Conservation (phyloP, 306 rosid genomes). For the Senna siamea region DNA sequence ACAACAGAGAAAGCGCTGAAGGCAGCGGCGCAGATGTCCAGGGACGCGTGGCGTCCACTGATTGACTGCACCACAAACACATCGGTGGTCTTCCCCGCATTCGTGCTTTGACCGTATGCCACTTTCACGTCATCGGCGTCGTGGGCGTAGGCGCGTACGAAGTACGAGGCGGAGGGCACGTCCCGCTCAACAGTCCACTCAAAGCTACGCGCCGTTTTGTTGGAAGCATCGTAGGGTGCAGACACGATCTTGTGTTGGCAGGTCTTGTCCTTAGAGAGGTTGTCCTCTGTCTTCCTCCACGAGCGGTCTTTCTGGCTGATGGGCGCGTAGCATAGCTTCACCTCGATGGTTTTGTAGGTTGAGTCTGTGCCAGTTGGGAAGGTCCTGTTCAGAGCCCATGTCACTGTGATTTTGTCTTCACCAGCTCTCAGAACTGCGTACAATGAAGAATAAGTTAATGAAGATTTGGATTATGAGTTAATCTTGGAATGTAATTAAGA, state of each 20-base stretch:
- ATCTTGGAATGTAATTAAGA: too few relatives aligned
- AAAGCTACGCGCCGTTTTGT: slow-evolving; percentile 50
- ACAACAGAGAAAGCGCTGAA: slow-evolving; percentile 72
- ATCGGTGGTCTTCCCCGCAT: slow-evolving; percentile 46
- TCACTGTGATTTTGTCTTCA: slow-evolving; percentile 58
- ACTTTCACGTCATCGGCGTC: slow-evolving; percentile 54
- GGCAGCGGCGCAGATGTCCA: slow-evolving; percentile 56
- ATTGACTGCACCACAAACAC: slow-evolving; percentile 57
- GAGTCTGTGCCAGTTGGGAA: slow-evolving; percentile 63
- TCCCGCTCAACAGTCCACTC: slow-evolving; percentile 56
- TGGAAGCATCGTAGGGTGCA: slow-evolving; percentile 57
- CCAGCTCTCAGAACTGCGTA: slow-evolving; percentile 76
- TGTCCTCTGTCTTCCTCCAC: slow-evolving; percentile 85
- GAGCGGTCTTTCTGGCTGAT: slow-evolving; percentile 79
- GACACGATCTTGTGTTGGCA: slow-evolving; percentile 61
- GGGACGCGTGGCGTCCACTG: slow-evolving; percentile 63
- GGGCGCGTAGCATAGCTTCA: slow-evolving; percentile 81
- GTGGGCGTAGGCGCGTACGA: slow-evolving; percentile 78
- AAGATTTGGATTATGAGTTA: too few relatives aligned
- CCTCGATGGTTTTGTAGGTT: slow-evolving; percentile 62
- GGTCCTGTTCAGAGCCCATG: slow-evolving; percentile 66
- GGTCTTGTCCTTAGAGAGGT: slow-evolving; percentile 72
- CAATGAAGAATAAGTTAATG: too few relatives aligned
- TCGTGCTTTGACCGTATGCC: slow-evolving; percentile 73
- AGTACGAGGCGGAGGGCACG: slow-evolving; percentile 71